Conservation (phyloP, 2,329 filamentous ascomycete genomes). For the Fusarium lyarnte region DNA sequence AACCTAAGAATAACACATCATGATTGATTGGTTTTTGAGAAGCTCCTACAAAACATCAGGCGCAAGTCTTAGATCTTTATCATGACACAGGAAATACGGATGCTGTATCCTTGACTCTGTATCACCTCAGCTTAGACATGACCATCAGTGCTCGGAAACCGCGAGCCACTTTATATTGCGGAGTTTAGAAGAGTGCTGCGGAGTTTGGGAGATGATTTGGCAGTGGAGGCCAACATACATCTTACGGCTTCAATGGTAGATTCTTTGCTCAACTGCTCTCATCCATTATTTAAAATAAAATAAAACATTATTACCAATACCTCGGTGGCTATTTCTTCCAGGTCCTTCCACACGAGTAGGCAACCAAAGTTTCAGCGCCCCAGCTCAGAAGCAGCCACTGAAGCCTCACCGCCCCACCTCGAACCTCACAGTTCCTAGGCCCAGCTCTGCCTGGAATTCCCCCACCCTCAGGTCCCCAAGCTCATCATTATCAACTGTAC, state of each 20-base stretch:
- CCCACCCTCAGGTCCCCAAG: slow-evolving; percentile 31
- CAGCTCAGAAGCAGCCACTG: slow-evolving; percentile 29
- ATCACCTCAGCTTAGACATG: background rate
- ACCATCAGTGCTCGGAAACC: background rate
- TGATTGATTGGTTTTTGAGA: background rate
- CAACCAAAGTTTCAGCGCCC: slow-evolving; percentile 31
- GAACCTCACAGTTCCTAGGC: background rate
- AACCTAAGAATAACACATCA: background rate
- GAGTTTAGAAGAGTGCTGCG: slow-evolving; percentile 25
- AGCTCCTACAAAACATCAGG: background rate
- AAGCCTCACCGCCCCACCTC: slow-evolving; percentile 42
- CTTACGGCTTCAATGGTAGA: background rate
- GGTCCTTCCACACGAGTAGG: slow-evolving; percentile 12
- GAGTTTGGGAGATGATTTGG: slow-evolving; percentile 14
- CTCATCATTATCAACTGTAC: slow-evolving; percentile 20
- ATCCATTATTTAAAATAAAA: background rate
- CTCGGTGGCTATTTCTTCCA: slow-evolving; percentile 14
- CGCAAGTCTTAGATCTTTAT: background rate
- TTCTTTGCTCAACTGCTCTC: background rate
- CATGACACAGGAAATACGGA: background rate
- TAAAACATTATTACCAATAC: background rate
- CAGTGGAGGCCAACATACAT: background rate
- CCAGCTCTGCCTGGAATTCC: slow-evolving; percentile 17
- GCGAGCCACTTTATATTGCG: slow-evolving; percentile 10
- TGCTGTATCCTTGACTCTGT: background rate